These are phyloP conservation scores for Plenodomus tracheiphilus DNA, from an alignment of 2,329 filamentous ascomycete genomes.

Conservation along the genomic window DNA sequence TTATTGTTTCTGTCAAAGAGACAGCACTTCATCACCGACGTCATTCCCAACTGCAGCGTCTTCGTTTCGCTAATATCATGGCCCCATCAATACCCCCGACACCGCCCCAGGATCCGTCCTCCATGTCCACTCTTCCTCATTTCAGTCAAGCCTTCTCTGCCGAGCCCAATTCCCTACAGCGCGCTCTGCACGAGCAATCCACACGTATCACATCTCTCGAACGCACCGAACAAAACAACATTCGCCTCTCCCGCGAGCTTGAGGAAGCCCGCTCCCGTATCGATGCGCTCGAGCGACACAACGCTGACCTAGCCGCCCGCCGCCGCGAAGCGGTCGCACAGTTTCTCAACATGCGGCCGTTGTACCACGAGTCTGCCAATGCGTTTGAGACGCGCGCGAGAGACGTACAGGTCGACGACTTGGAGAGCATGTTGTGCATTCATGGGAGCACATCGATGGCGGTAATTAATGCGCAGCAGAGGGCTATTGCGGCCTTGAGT, in stretches of 20 bases:
- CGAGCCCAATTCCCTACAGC: too few relatives aligned
- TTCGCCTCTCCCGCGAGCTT: background rate
- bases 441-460: slow-evolving; percentile 14
- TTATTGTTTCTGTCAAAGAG: too few relatives aligned
- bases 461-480: slow-evolving; percentile 20
- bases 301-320: slow-evolving; percentile 7
- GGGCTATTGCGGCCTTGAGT: slow-evolving; percentile 4
- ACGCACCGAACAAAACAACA: background rate
- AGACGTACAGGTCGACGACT: slow-evolving; percentile 20
- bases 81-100: too few relatives aligned
- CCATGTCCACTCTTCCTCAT: too few relatives aligned
- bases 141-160: too few relatives aligned
- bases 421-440: slow-evolving; percentile 22
- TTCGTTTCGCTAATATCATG: too few relatives aligned
- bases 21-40: too few relatives aligned
- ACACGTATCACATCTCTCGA: background rate
- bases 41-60: too few relatives aligned
- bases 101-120: too few relatives aligned
- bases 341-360: slow-evolving; percentile 19
- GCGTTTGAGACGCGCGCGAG: slow-evolving; percentile 15
- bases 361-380: slow-evolving; percentile 23
- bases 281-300: slow-evolving; percentile 13
- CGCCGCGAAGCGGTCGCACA: slow-evolving; percentile 20
- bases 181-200: background rate
- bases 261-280: slow-evolving; percentile 4